Conservation (phyloP, 192 early-diverging fungal genomes). For the Coemansia sp. region DNA sequence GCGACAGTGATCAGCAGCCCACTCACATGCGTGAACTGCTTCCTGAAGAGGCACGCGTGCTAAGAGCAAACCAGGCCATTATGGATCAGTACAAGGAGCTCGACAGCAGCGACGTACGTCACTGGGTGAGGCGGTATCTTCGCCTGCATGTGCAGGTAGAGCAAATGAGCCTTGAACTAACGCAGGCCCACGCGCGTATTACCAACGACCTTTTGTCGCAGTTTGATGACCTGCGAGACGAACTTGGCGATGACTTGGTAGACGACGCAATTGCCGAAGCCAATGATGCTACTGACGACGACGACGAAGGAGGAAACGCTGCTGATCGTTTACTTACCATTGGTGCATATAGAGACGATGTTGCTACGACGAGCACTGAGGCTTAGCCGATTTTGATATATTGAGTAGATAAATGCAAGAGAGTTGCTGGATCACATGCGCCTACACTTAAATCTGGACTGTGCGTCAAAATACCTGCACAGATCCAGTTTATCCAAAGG, state of each 20-base stretch:
- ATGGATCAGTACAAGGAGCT: conserved; percentile 31
- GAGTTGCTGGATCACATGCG: conserved; percentile 3
- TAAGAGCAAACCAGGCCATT: conserved; percentile 28
- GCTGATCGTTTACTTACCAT: conserved; percentile 16
- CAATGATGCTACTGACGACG: neutral
- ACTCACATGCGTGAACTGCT: conserved; percentile 38
- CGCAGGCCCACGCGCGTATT: conserved; percentile 23
- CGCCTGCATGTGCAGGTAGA: conserved; percentile 28
- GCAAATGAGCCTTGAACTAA: conserved; percentile 20
- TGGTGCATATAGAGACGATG: conserved; percentile 31
- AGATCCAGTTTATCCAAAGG: neutral
- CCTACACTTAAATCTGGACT: neutral
- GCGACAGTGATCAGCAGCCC: conserved; percentile 17
- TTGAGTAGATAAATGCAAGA: neutral
- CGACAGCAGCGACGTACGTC: conserved; percentile 28
- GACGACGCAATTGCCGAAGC: conserved; percentile 18
- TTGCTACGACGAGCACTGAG: neutral
- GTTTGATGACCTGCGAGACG: conserved; percentile 22
- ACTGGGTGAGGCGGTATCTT: conserved; percentile 38
- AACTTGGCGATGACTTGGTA: conserved; percentile 28
- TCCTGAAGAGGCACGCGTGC: conserved; percentile 37
- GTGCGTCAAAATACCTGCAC: neutral
- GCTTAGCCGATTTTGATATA: neutral
- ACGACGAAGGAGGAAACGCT: neutral
- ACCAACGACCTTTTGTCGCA: conserved; percentile 14